Evolutionary conservation across 441 rosid species (phyloP), one percentile per base, ranked within the genome.

Genomic region (Dalechampia spathulata): DNA sequence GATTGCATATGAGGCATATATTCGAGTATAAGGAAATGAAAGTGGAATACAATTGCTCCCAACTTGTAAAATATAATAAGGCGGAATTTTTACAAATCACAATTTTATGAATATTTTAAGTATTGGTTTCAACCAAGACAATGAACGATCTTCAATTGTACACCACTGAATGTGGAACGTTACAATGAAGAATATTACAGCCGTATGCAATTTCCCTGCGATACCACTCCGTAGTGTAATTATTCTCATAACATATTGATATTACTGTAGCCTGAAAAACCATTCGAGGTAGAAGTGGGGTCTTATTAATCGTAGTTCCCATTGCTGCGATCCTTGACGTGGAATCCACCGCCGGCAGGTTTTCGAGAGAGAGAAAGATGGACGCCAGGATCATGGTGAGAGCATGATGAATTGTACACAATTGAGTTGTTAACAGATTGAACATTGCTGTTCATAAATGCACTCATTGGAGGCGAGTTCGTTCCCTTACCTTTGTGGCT

Each of bases 361-460:
- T 78, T 84, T 55, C 77, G 53, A 4, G 68, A 63, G 53, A 83
- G 59, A 28, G 74, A 22, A 32, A 81, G 76, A 61, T 82, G 98
- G 54, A 82, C 83, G 5, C 98, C 96, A 22, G 98, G 96, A 56
- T 83, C 87, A 52, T 78, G 78, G 69, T 80, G 79, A 49, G 64
- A 66, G 69, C 77, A 80, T 1, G 81, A 63, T 49, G 89, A 76
- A 14, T 80, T 69, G 74, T 44, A 82, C 32, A 87, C 59, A 19
- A 90, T 72, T 5, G 97, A 90, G 69, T 79, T 82, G 69, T 85
- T 90, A 51, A 87, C 64, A 42, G 83, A 81, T 73, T 90, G 94
- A 46, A 85, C 97, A 21, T 85, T 87, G 63, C 94, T 84, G 58
- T 87, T 90, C 80, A 68, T 66, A 47, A 54, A 83, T 39, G 83